Percentiles rank a stretch among this genome's conserved stretches.
Evolutionary conservation across 192 early-diverging fungal species (phyloP).

Genomic region (Coemansia sp.): DNA sequence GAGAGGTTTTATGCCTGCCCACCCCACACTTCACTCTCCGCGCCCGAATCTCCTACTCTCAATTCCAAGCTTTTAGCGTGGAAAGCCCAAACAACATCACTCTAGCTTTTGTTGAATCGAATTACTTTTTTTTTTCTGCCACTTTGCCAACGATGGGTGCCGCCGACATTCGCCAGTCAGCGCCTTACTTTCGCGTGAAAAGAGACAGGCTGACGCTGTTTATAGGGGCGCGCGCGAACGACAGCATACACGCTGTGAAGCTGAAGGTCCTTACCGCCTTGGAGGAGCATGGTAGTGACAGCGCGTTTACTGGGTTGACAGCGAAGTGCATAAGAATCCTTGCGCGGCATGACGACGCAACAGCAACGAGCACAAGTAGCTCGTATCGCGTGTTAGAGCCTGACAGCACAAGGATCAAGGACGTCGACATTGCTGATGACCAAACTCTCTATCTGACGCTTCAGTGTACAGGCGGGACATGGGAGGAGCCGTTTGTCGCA

Average conservation of each 20-base stretch:
- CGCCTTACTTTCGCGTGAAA: slow-evolving; percentile 43
- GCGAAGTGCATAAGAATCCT: slow-evolving; percentile 15
- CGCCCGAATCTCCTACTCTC: too few species aligned
- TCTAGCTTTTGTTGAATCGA: too few species aligned
- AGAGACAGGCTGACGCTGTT: slow-evolving; percentile 39
- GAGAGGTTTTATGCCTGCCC: too few species aligned
- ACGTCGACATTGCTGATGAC: slow-evolving; percentile 20
- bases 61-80: too few species aligned
- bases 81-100: too few species aligned
- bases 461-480: slow-evolving; percentile 16
- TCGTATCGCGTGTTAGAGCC: slow-evolving; percentile 8
- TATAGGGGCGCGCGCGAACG: slow-evolving; percentile 11
- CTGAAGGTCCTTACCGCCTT: slow-evolving; percentile 19
- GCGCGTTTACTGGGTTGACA: slow-evolving; percentile 8
- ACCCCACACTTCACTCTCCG: too few species aligned
- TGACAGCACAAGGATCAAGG: slow-evolving; percentile 12
- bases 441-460: slow-evolving; percentile 30
- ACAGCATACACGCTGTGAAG: slow-evolving; percentile 17
- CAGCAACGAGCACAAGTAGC: not conserved
- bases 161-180: slow-evolving; percentile 13
- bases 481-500: slow-evolving; percentile 30
- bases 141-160: slow-evolving; percentile 8
- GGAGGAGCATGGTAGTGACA: slow-evolving; percentile 21
- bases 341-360: not conserved
- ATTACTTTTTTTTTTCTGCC: too few species aligned